Evolutionary conservation across 2,329 filamentous ascomycete species (phyloP), one percentile per base, ranked within the genome.

Genomic region (Aureobasidium melanogenum): DNA sequence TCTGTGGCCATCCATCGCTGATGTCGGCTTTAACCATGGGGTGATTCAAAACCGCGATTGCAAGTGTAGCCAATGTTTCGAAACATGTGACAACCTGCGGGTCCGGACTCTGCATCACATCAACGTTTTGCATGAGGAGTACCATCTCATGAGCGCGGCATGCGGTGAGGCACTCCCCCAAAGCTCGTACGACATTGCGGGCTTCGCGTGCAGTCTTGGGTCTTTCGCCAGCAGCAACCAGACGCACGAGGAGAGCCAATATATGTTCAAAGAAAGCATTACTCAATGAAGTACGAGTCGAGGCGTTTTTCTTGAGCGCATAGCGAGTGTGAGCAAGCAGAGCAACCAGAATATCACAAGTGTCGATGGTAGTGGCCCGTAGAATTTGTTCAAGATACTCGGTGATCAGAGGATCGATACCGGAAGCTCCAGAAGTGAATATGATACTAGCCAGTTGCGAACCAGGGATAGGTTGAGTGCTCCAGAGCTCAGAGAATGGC

Each of bases 261-360:
- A 71, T 68, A 17, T 66, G 63, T 57, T 74, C 72, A 57, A 73
- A 69, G 0, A 67, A 64, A 17, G 68, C 67, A 22, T 69, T 54
- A 14, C 66, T 67, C n/a, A 55, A 46, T 12, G 55, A 47, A 2
- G 46, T 38, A 12, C 32, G 47, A 10, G 24, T 26, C 7, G 55
- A 36, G 9, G 28, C 51, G 5, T 47, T 24, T 10, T 19, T 50
- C 32, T 41, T 48, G 14, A 50, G 36, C 14, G 47, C 36, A 28
- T 65, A 69, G 22, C 43, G 63, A 2, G 70, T 71, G 22, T 64
- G 56, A n/a, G 66, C 63, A 14, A 73, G 63, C 6, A 73, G 61
- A 6, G 68, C 70, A 8, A 65, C 15, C 4, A 73, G 64, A 2
- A 73, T 51, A 56, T 71, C 67, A 41, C 64, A 66, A 7, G 66